phyloP scores from a whole-genome alignment of 768 basidiomycete species.

The Psilocybe sp. region DNA sequence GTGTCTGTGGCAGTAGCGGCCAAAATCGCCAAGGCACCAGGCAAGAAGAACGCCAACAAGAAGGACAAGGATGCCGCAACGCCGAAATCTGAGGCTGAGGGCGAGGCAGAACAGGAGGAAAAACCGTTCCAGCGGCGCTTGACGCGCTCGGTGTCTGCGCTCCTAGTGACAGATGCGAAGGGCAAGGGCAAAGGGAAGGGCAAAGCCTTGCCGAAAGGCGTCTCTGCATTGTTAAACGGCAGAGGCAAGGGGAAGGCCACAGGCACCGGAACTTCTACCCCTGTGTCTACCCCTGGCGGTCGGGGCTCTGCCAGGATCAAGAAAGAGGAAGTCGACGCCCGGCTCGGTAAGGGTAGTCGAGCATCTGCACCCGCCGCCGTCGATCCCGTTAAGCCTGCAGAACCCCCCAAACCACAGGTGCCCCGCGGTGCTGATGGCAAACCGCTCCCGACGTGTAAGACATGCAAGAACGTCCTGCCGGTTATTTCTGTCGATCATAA shows the following conservation, averaged over 20 bases:
- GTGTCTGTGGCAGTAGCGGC: conserved; percentile 12
- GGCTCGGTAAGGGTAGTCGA: conserved; percentile 42
- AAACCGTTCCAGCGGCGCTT: neutral
- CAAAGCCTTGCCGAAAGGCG: conserved; percentile 26
- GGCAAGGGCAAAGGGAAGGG: conserved; percentile 30
- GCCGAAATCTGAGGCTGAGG: conserved; percentile 24
- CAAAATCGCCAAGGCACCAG: conserved; percentile 20
- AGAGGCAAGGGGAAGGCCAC: conserved; percentile 25
- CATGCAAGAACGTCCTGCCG: conserved; percentile 69
- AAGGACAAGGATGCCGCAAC: conserved; percentile 39
- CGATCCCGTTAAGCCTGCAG: conserved; percentile 33
- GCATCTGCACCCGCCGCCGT: conserved; percentile 26
- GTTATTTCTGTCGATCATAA: conserved; percentile 73
- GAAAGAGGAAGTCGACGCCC: conserved; percentile 49
- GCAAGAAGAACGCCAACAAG: conserved; percentile 23
- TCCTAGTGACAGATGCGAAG: conserved; percentile 6
- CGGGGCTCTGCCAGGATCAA: conserved; percentile 29
- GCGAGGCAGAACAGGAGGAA: too few species aligned
- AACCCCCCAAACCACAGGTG: conserved; percentile 36
- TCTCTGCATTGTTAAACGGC: conserved; percentile 20
- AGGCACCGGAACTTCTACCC: too few species aligned
- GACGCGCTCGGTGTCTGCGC: conserved; percentile 21
- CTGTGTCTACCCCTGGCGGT: too few species aligned
- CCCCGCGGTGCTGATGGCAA: conserved; percentile 65
- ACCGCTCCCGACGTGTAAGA: conserved; percentile 66